A percentile compares a stretch with the other conserved stretches of the same genome.
These are phyloP conservation scores for Fusarium sambucinum DNA, from an alignment of 2,329 filamentous ascomycete species.

Conservation along the genomic window DNA sequence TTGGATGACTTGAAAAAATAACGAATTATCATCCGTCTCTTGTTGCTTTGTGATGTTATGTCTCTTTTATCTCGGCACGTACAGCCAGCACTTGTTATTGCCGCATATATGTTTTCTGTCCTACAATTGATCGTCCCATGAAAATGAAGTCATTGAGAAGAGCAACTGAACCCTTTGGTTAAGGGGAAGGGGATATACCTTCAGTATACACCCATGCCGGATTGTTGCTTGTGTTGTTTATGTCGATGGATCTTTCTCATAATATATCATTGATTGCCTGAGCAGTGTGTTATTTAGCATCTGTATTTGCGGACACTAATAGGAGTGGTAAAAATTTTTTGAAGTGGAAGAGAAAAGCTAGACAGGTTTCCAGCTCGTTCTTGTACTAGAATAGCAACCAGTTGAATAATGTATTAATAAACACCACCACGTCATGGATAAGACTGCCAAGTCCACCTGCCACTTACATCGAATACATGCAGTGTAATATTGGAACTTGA, in stretches of 20 bases:
- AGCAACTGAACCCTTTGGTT: background rate
- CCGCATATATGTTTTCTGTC: background rate
- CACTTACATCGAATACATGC: constrained; percentile 5
- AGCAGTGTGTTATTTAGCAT: background rate
- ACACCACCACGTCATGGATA: constrained; percentile 8
- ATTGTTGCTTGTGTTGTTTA: background rate
- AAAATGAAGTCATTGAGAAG: background rate
- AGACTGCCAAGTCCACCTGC: constrained; percentile 16
- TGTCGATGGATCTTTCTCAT: background rate
- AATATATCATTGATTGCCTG: background rate
- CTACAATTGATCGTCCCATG: background rate
- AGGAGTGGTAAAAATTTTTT: background rate
- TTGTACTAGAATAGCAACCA: background rate
- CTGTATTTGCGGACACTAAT: background rate
- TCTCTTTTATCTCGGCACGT: background rate
- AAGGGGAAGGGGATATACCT: background rate
- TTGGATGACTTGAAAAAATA: constrained; percentile 35
- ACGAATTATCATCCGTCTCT: constrained; percentile 31
- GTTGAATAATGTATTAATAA: constrained; percentile 1
- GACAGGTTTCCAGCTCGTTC: background rate
- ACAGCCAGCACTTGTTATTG: background rate
- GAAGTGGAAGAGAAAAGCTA: background rate
- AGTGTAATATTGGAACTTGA: background rate
- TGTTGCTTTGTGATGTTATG: background rate
- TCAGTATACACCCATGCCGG: background rate